Conservation (phyloP, 2,329 filamentous ascomycete species). For the Paraphoma chrysanthemicola region DNA sequence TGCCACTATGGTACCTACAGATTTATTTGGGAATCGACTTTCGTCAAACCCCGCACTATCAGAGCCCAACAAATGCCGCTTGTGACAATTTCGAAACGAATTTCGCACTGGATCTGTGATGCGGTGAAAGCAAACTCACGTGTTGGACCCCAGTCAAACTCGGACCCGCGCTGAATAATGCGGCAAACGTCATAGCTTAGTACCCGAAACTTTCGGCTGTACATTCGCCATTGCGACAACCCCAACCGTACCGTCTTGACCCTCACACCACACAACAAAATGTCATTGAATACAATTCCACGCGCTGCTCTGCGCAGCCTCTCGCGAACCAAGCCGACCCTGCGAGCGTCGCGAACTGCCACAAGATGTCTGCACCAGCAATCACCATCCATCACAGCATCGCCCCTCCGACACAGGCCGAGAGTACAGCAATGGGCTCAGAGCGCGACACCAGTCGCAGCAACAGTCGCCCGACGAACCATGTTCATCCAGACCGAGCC, state of each 20-base stretch:
- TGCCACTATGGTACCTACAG: no score
- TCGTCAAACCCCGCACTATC: no score
- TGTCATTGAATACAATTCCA: conserved; percentile 26
- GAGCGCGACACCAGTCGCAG: conserved; percentile 12
- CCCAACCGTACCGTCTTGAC: not conserved
- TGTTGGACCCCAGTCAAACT: not conserved
- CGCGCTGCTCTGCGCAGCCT: conserved; percentile 38
- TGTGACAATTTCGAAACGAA: no score
- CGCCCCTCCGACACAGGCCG: conserved; percentile 39
- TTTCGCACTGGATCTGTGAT: no score
- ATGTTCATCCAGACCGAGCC: conserved; percentile 98
- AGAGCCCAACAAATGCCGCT: no score
- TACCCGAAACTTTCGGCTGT: conserved; percentile 15
- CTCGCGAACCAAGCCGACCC: conserved; percentile 27
- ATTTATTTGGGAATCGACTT: no score
- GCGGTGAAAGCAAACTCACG: not conserved
- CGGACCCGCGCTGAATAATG: conserved; percentile 24
- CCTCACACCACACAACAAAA: not conserved
- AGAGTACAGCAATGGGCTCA: conserved; percentile 33
- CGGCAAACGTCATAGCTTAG: conserved; percentile 32
- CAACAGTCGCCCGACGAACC: conserved; percentile 60
- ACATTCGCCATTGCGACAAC: conserved; percentile 18
- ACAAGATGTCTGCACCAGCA: conserved; percentile 46
- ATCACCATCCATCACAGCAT: conserved; percentile 41
- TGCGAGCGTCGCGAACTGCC: conserved; percentile 34